Base-by-base conservation (phyloP, 2,329 filamentous ascomycete species). In the Harringtonia lauricola region DNA sequence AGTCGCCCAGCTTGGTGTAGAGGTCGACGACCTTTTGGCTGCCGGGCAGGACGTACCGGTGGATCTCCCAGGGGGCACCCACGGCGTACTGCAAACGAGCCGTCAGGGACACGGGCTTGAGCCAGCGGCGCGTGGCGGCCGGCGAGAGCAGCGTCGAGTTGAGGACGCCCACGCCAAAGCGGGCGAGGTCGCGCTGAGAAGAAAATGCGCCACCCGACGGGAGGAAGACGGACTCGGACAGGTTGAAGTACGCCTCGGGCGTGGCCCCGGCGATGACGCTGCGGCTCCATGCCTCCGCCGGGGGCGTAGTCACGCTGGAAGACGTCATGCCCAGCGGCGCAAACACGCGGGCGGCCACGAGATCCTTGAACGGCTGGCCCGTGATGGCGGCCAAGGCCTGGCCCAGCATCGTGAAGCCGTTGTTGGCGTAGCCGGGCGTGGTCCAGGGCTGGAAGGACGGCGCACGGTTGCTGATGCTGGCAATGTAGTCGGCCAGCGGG, bases 11-110 rank as follows among this genome's bases (percentile, higher is more conserved):
- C 51, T 73, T 74, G 21, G 64, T 63, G 53, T 70, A 71, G 2
- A 72, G 42, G 22, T 72, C 67, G 14, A 71, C 54, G 1, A 66
- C 50, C 4, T 65, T 62, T 22, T 61, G 57, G 45, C 18, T 22
- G 28, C 65, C 63, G 0, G 54, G 48, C 6, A 62, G 62, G 42
- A 62, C 52, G 26, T 55, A 51, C 26, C 64, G 63, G 21, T 62
- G 55, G 39, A 72, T 72, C 50, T 72, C 68, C 67, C 68, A 72
- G 0, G 67, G 66, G 7, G 58, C 59, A 8, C 68, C 70, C 28
- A 71, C 56, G 22, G 61, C 58, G 34, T 59, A 57, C 3, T 58
- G 59, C 43, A 56, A 54, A 3, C 57, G 60, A 0, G 61, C 61
- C 2, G 64, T 68, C 49, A 59, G 58, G 7, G 58, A 51, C 3